Evolutionary conservation across 169 alveolate species (phyloP), one percentile per base, ranked within the genome.

Genomic region (Eimeria maxima): DNA sequence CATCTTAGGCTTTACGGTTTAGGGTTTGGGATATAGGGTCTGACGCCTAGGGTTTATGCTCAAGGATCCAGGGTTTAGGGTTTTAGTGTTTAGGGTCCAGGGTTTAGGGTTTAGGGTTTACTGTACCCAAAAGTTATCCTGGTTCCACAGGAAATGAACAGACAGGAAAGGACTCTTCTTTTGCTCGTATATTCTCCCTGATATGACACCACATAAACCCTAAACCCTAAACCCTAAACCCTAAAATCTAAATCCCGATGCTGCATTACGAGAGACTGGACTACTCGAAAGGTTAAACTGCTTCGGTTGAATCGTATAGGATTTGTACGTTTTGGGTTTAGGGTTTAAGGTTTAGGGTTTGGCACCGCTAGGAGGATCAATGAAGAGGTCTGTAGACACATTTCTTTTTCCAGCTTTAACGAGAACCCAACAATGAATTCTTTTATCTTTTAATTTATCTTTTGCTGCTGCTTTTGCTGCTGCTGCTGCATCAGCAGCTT

Each of bases 351-450:
- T 44, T 33, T 74, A 74, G 53, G 69, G 29, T 33, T 74, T 42
- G 53, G 44, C 16, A 76, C 95, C 95, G 69, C 81, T 92, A n/a
- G 95, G 45, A 11, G 95, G 95, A 29, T 92, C 83, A 7, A 92
- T 63, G 83, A 76, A 92, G 24, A 92, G 90, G 86, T 92, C 95
- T 3, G 83, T 14, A 11, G 83, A 7, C 6, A 94, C 90, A 13
- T 95, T 97, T 87, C 98, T 96, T 63, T 96, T 89, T 2, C 98
- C 99, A 71, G 97, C 97, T 86, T 97, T 97, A 45, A 98, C 67
- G 33, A 97, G 94, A 2, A 98, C 98, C 99, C 99, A 98, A 76
- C 98, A 97, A 95, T 98, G 99, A 73, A 97, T 88, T 78, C 99
- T 93, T 88, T 96, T 71, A 55, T 97, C 96, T n/a, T 95, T 97